phyloP scores from a whole-genome alignment of 2,329 filamentous ascomycete genomes.

The Neospermospora avenae region DNA sequence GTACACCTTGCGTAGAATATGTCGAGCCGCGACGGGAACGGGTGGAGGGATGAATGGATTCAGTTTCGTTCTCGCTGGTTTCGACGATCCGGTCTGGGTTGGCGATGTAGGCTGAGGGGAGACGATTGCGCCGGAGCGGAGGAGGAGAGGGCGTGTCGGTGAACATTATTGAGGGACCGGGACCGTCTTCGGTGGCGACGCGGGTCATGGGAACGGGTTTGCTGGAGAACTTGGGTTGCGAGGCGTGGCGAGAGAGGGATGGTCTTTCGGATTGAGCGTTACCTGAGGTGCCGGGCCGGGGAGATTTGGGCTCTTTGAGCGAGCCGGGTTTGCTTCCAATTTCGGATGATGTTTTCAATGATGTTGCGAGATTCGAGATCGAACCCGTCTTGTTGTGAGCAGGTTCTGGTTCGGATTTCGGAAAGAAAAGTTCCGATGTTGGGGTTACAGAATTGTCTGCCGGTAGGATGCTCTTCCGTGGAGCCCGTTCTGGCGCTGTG shows the following conservation, averaged over 20 bases:
- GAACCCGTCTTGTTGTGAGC: slow-evolving; percentile 16
- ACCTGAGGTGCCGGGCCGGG: not conserved
- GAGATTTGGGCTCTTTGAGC: slow-evolving; percentile 11
- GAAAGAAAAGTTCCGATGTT: slow-evolving; percentile 7
- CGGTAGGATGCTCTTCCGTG: slow-evolving; percentile 7
- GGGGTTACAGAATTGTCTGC: not conserved
- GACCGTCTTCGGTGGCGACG: slow-evolving; percentile 61
- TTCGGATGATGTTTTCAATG: slow-evolving; percentile 14
- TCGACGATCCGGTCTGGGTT: slow-evolving; percentile 22
- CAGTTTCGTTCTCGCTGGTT: slow-evolving; percentile 10
- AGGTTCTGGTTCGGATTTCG: slow-evolving; percentile 8
- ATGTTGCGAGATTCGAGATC: slow-evolving; percentile 18
- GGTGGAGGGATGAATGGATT: not conserved
- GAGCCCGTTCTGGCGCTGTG: slow-evolving; percentile 23
- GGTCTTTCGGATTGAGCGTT: slow-evolving; percentile 40
- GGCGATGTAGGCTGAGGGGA: slow-evolving; percentile 31
- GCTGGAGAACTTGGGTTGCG: slow-evolving; percentile 65
- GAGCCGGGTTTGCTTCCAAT: slow-evolving; percentile 17
- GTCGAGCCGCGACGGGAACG: slow-evolving; percentile 38
- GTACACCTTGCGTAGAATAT: slow-evolving; percentile 58
- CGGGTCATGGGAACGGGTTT: slow-evolving; percentile 68
- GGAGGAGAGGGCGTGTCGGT: slow-evolving; percentile 43
- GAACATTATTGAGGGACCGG: slow-evolving; percentile 74
- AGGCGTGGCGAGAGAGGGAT: slow-evolving; percentile 50
- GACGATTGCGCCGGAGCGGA: slow-evolving; percentile 15